These are phyloP conservation scores for Nakazawaea wyomingensis DNA, from an alignment of 805 yeast genomes.

Conservation along the genomic window DNA sequence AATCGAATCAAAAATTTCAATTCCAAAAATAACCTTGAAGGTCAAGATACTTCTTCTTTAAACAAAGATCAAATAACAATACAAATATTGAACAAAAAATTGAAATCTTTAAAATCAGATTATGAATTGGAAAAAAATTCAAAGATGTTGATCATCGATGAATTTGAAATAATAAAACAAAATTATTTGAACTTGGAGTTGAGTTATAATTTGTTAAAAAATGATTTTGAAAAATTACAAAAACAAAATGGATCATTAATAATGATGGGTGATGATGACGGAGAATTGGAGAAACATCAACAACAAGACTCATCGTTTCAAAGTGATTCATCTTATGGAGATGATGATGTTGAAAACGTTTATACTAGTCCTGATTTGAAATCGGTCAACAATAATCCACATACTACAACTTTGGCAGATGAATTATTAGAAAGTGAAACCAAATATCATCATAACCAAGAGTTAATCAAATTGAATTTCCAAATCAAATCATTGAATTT, in stretches of 20 bases:
- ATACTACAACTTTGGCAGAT: constrained; percentile 5
- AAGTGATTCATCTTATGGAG: constrained; percentile 11
- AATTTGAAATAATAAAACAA: constrained; percentile 43
- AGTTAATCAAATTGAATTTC: constrained; percentile 45
- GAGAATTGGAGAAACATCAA: background rate
- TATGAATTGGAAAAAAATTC: constrained; percentile 49
- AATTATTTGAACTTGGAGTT: constrained; percentile 25
- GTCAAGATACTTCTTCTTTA: background rate
- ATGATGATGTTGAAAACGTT: constrained; percentile 18
- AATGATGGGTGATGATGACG: background rate
- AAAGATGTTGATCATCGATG: constrained; percentile 47
- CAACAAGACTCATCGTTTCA: constrained; percentile 5
- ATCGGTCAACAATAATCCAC: background rate
- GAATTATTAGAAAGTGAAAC: background rate
- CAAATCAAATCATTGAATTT: constrained; percentile 48
- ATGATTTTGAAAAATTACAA: constrained; percentile 22
- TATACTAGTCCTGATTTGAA: constrained; percentile 1
- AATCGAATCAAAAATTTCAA: constrained; percentile 14
- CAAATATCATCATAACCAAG: constrained; percentile 30
- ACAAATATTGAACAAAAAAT: constrained; percentile 21
- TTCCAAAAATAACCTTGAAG: background rate
- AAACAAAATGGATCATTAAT: background rate
- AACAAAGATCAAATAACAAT: constrained; percentile 13
- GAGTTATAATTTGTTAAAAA: constrained; percentile 22
- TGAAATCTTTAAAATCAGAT: constrained; percentile 40